A percentile compares a stretch with the other conserved stretches of the same genome.
Evolutionary conservation across 2,329 filamentous ascomycete genomes (phyloP).

Genomic region (Atkinsonella hypoxylon): DNA sequence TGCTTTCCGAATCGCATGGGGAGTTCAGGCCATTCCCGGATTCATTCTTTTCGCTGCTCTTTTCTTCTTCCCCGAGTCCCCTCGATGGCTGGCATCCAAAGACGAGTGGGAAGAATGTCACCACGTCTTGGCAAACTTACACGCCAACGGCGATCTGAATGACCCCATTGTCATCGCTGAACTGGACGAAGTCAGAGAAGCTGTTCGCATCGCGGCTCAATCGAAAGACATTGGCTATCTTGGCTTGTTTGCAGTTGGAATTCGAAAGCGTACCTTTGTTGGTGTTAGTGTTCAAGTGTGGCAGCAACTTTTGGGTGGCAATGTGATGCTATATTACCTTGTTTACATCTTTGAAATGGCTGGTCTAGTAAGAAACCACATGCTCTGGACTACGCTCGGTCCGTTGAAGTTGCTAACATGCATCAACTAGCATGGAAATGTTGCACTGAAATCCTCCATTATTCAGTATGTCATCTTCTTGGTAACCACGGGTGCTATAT

Average conservation of each 20-base stretch:
- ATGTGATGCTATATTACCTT: conserved; percentile 37
- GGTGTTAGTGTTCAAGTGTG: conserved; percentile 48
- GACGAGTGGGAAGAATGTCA: conserved; percentile 56
- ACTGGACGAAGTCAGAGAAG: conserved; percentile 27
- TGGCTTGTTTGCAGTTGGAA: conserved; percentile 19
- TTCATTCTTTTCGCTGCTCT: conserved; percentile 41
- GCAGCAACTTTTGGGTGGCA: conserved; percentile 48
- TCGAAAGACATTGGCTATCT: neutral
- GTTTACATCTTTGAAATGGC: conserved; percentile 9
- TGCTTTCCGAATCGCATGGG: conserved; percentile 52
- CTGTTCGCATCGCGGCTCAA: neutral
- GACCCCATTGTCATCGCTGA: conserved; percentile 26
- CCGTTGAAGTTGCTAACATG: neutral
- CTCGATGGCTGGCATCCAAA: conserved; percentile 58
- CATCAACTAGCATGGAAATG: conserved; percentile 13
- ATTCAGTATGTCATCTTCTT: conserved; percentile 46
- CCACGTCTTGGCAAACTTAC: conserved; percentile 43
- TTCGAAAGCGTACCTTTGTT: conserved; percentile 43
- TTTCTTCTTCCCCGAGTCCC: conserved; percentile 51
- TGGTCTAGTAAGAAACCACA: neutral
- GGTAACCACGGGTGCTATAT: conserved; percentile 36
- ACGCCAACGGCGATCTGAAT: conserved; percentile 21
- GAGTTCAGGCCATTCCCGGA: conserved; percentile 43
- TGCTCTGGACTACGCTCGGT: too few species aligned
- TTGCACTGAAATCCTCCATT: conserved; percentile 35